Evolutionary conservation across 352 stramenopile species (phyloP).

Genomic region (Pythium utonaiense): DNA sequence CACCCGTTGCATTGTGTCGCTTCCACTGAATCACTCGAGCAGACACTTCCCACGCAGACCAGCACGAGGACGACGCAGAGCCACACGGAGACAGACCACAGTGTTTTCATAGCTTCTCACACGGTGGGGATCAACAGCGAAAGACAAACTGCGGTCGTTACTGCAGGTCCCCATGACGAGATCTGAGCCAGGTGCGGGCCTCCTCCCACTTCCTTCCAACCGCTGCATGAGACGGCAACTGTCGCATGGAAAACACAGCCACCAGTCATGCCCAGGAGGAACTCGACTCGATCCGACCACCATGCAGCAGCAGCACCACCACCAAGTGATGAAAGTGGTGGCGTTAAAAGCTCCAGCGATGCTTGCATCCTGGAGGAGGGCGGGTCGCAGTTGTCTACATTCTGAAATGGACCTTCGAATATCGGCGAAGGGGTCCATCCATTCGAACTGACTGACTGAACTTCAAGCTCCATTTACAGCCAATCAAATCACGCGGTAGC

Average conservation of each 20-base stretch:
- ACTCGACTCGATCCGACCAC: no score
- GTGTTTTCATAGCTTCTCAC: neutral
- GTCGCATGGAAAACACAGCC: neutral
- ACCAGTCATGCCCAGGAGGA: no score
- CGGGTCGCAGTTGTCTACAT: no score
- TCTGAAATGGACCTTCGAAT: no score
- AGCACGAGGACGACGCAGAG: neutral
- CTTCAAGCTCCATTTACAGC: conserved; percentile 12
- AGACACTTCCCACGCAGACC: neutral
- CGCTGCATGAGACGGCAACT: no score
- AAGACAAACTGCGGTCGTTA: neutral
- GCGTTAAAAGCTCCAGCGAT: no score
- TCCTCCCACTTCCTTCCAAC: no score
- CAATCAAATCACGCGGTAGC: conserved; percentile 14
- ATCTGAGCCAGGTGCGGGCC: neutral
- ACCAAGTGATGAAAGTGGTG: no score
- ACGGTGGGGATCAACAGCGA: neutral
- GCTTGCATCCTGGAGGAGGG: no score
- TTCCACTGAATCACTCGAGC: neutral
- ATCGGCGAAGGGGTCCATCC: neutral
- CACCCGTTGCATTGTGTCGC: conserved; percentile 5
- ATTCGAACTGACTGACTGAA: conserved; percentile 9
- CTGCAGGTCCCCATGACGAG: neutral
- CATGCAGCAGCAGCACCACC: no score
- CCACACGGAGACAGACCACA: neutral